A percentile compares a stretch with the other conserved stretches of the same genome.
Evolutionary conservation across 2,329 filamentous ascomycete genomes (phyloP).

Genomic region (Moelleriella libera): DNA sequence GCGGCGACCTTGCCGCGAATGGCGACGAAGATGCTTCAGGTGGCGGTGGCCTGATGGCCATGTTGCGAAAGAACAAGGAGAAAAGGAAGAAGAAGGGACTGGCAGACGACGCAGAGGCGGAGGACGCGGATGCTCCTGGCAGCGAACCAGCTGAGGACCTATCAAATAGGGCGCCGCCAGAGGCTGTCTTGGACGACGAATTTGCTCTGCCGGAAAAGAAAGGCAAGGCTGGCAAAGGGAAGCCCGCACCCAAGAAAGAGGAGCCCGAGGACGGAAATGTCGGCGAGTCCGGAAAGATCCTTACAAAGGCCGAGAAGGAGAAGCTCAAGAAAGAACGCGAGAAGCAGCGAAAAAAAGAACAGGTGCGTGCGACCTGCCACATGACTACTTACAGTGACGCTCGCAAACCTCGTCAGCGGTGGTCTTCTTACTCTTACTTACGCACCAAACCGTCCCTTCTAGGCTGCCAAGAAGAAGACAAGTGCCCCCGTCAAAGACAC

Average conservation of each 20-base stretch:
- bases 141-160: conserved; percentile 20
- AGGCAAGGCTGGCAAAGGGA: conserved; percentile 43
- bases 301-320: conserved; percentile 98
- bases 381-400: background rate
- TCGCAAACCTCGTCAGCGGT: background rate
- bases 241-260: conserved; percentile 26
- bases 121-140: conserved; percentile 42
- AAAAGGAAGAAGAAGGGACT: conserved; percentile 85
- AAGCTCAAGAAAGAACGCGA: conserved; percentile 96
- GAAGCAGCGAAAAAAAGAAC: conserved; percentile 97
- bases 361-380: conserved; percentile 37
- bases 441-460: background rate
- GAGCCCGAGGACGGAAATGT: conserved; percentile 37
- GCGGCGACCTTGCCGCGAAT: conserved; percentile 28
- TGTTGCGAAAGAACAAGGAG: conserved; percentile 67
- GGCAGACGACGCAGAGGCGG: conserved; percentile 52
- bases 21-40: conserved; percentile 38
- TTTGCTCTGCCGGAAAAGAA: conserved; percentile 72
- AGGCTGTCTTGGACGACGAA: conserved; percentile 74
- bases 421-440: background rate
- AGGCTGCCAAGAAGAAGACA: conserved; percentile 73
- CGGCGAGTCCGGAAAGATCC: conserved; percentile 49
- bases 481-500: conserved; percentile 20
- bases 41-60: conserved; percentile 61
- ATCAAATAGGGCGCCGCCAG: conserved; percentile 56